Base-by-base conservation (phyloP, 2,329 filamentous ascomycete genomes). In the Tolypocladium ophioglossoides region DNA sequence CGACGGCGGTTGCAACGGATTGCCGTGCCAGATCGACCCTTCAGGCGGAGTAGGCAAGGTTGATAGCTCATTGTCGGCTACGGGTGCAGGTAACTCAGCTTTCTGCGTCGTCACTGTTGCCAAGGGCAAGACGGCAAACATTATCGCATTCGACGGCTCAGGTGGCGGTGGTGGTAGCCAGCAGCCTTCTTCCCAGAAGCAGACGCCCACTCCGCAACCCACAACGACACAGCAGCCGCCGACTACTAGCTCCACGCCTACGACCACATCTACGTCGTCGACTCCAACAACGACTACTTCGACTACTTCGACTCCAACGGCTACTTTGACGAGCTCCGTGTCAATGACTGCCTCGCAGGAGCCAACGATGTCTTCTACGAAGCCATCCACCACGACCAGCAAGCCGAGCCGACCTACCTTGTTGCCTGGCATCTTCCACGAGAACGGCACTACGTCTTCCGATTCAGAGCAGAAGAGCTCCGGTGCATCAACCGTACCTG, bases 101-200 rank as follows among this genome's bases (percentile, higher is more conserved):
- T 91, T 89, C 70, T 92, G 88, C 62, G 87, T 91, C 50, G 87
- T 88, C 14, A 91, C 87, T 16, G 83, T 90, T 18, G 75, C 83
- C 46, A 79, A 80, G 61, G 87, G 87, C 30, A 69, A 71, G 50
- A 82, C 76, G 53, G 88, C 86, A 46, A 82, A 82, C 62, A 82
- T 91, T 58, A 79, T 89, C 30, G 80, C 88, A 40, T 81, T 73
- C 62, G 74, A 78, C 56, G 74, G 74, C 41, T 73, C 72, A 5
- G 68, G 62, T 41, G 67, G 69, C n/a, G 60, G 61, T 52, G 62
- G 62, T 14, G 62, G 60, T 34, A 54, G 61, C 61, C 18, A 52
- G 61, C 52, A 32, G 62, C 58, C 18, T 40, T n/a, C 49, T 39
- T 39, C 20, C 35, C 39, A 40, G 37, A n/a, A 3, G 27, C 9